These are phyloP conservation scores for Sodiomyces alkalinus DNA, from an alignment of 2,329 filamentous ascomycete species.

Conservation along the genomic window DNA sequence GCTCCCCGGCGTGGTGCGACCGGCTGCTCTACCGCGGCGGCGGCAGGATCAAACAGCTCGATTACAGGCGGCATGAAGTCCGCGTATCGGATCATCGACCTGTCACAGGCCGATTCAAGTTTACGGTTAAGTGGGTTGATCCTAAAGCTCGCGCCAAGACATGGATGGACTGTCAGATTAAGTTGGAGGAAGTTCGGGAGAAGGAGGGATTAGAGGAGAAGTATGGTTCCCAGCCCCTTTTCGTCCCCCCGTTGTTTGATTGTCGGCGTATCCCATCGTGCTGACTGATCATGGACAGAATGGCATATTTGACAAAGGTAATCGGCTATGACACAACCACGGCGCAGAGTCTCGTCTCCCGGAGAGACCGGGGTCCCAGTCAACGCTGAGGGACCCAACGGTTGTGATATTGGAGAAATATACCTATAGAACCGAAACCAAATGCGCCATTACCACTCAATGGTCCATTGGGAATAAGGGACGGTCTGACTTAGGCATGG, in stretches of 20 bases:
- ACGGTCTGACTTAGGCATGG: too few species aligned
- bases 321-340: conserved; percentile 9
- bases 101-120: conserved; percentile 70
- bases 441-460: too few species aligned
- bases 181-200: conserved; percentile 58
- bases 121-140: conserved; percentile 72
- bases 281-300: conserved; percentile 3
- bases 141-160: conserved; percentile 46
- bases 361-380: conserved; percentile 4
- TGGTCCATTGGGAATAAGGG: too few species aligned
- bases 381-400: too few species aligned
- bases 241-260: too few species aligned
- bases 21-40: conserved; percentile 73
- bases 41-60: conserved; percentile 70
- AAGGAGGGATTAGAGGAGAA: conserved; percentile 58
- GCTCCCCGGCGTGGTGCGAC: conserved; percentile 94
- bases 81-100: conserved; percentile 85
- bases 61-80: conserved; percentile 82
- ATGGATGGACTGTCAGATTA: conserved; percentile 60
- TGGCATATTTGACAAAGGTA: conserved; percentile 7
- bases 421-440: too few species aligned
- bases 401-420: too few species aligned
- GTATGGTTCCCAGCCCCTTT: conserved; percentile 53
- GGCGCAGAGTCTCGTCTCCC: conserved; percentile 5
- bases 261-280: not conserved